Evolutionary conservation across 2,329 filamentous ascomycete species (phyloP).

Genomic region (Dothideomycetidae sp.): DNA sequence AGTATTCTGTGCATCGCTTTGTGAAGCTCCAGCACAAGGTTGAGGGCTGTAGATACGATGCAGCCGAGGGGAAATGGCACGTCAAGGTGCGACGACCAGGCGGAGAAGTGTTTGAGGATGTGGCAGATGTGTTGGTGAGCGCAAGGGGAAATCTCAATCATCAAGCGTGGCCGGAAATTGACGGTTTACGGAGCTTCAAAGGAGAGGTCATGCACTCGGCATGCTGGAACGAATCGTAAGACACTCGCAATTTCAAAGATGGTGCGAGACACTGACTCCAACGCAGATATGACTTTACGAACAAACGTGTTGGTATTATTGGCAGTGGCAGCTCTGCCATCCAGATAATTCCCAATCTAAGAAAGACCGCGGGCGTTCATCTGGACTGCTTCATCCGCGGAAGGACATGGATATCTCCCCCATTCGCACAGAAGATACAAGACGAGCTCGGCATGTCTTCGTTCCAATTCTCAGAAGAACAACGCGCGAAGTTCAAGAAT

Average conservation of each 20-base stretch:
- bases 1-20: constrained; percentile 25
- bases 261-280: constrained; percentile 29
- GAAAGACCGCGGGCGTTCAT: constrained; percentile 28
- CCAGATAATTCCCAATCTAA: constrained; percentile 26
- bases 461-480: constrained; percentile 13
- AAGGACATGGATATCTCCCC: constrained; percentile 37
- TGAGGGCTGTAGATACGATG: constrained; percentile 22
- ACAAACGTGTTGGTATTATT: constrained; percentile 16
- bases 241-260: constrained; percentile 21
- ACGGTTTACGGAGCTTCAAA: constrained; percentile 37
- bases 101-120: constrained; percentile 25
- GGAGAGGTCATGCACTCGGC: constrained; percentile 43
- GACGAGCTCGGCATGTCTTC: constrained; percentile 23
- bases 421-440: constrained; percentile 17
- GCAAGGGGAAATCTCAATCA: constrained; percentile 38
- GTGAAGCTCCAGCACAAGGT: constrained; percentile 25
- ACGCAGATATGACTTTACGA: constrained; percentile 14
- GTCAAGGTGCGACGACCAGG: constrained; percentile 22
- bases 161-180: constrained; percentile 39
- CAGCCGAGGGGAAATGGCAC: constrained; percentile 23
- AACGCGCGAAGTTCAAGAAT: constrained; percentile 22
- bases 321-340: constrained; percentile 23
- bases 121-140: constrained; percentile 36
- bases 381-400: constrained; percentile 38
- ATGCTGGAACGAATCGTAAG: constrained; percentile 35